Evolutionary conservation across 257 asterid genomes (phyloP).

Genomic region (Solanum megistacrolobum): DNA sequence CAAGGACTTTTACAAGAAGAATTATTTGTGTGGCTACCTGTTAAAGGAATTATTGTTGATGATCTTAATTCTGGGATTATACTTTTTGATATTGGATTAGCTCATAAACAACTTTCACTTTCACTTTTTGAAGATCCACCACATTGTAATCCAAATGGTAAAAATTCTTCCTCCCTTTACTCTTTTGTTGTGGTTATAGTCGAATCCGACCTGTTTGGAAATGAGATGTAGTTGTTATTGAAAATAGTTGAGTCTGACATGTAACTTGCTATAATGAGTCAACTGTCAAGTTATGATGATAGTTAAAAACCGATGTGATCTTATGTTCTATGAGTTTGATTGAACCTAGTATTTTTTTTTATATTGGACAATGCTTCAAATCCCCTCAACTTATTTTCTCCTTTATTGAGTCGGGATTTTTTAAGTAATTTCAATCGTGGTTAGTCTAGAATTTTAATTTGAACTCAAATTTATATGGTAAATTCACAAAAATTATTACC

Average conservation of each 20-base stretch:
- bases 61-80: slow-evolving; percentile 38
- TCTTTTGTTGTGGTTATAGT: neutral
- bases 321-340: neutral
- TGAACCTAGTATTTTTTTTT: neutral
- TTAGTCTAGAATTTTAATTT: too few species aligned
- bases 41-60: slow-evolving; percentile 36
- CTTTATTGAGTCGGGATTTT: neutral
- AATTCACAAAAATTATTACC: neutral
- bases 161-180: neutral
- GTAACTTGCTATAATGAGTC: neutral
- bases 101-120: slow-evolving; percentile 40
- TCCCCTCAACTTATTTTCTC: neutral
- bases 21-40: slow-evolving; percentile 49
- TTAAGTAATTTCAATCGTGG: too few species aligned
- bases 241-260: neutral
- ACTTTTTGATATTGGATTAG: slow-evolving; percentile 42
- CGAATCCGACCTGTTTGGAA: neutral
- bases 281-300: neutral
- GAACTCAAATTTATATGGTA: neutral
- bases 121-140: slow-evolving; percentile 43
- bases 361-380: neutral
- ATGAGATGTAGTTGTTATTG: neutral
- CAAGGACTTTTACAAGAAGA: slow-evolving; percentile 45
- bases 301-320: neutral
- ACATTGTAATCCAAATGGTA: slow-evolving; percentile 19